Percentiles rank a stretch among this genome's conserved stretches.
Evolutionary conservation across 2,329 filamentous ascomycete species (phyloP).

Genomic region (Fusarium sarcochroum): DNA sequence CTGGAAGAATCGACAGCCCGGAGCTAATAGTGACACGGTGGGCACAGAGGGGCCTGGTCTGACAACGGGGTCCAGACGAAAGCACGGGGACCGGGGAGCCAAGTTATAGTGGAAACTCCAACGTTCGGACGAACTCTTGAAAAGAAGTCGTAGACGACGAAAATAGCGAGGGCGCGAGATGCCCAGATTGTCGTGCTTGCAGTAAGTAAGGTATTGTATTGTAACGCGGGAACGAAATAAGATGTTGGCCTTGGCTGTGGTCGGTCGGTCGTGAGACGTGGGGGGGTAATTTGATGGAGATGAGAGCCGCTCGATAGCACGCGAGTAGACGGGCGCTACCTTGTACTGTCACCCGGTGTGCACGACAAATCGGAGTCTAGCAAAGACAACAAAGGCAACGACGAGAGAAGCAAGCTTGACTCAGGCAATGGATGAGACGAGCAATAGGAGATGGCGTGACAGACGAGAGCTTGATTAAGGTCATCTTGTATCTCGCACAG

Average conservation of each 20-base stretch:
- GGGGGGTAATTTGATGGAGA: conserved; percentile 24
- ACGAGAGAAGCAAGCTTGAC: neutral
- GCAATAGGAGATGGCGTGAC: conserved; percentile 5
- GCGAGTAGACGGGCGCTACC: conserved; percentile 14
- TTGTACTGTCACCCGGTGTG: conserved; percentile 2
- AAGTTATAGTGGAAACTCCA: conserved; percentile 31
- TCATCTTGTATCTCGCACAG: conserved; percentile 26
- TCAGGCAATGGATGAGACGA: conserved; percentile 9
- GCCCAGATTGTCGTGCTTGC: neutral
- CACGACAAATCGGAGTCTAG: conserved; percentile 10
- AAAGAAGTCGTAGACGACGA: conserved; percentile 3
- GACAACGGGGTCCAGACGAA: conserved; percentile 33
- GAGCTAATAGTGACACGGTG: conserved; percentile 42
- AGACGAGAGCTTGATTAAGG: conserved; percentile 4
- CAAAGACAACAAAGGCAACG: conserved; percentile 11
- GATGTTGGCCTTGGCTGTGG: conserved; percentile 9
- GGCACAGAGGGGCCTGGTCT: conserved; percentile 36
- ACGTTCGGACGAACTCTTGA: conserved; percentile 8
- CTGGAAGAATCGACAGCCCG: conserved; percentile 27
- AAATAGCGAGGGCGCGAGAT: conserved; percentile 3
- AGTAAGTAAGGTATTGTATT: neutral
- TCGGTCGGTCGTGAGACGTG: conserved; percentile 24
- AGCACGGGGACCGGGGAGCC: conserved; percentile 12
- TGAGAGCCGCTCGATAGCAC: conserved; percentile 21
- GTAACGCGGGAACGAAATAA: conserved; percentile 11